Conservation (phyloP, 2,329 filamentous ascomycete genomes). For the Botryotinia globosa region DNA sequence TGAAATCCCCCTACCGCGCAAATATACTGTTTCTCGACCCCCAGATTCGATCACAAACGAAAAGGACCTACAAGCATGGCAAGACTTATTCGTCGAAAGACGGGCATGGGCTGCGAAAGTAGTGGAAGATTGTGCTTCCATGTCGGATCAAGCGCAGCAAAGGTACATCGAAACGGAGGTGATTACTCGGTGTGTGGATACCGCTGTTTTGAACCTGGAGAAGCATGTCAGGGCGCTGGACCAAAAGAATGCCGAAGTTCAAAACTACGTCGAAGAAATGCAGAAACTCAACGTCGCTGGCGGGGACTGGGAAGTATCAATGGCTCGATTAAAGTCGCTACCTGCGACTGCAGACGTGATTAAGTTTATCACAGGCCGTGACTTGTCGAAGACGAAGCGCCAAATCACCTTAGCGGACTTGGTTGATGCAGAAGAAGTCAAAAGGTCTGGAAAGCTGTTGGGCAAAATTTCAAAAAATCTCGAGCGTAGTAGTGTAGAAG, state of each 20-base stretch:
- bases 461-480: slow-evolving; percentile 58
- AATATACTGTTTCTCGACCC: slow-evolving; percentile 59
- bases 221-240: slow-evolving; percentile 70
- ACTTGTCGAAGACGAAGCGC: slow-evolving; percentile 43
- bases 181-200: slow-evolving; percentile 76
- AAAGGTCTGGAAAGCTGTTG: slow-evolving; percentile 67
- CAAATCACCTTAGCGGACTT: slow-evolving; percentile 69
- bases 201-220: slow-evolving; percentile 82
- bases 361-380: slow-evolving; percentile 58
- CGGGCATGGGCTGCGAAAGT: slow-evolving; percentile 74
- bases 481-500: slow-evolving; percentile 54
- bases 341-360: slow-evolving; percentile 65
- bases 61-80: slow-evolving; percentile 83
- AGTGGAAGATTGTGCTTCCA: slow-evolving; percentile 64
- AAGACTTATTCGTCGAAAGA: slow-evolving; percentile 76
- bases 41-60: slow-evolving; percentile 83
- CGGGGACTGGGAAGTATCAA: slow-evolving; percentile 64
- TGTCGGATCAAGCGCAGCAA: slow-evolving; percentile 60
- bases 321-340: slow-evolving; percentile 62
- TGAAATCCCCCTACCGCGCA: slow-evolving; percentile 52
- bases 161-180: slow-evolving; percentile 71
- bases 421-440: slow-evolving; percentile 70
- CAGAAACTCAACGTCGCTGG: slow-evolving; percentile 67
- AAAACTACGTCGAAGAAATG: slow-evolving; percentile 66
- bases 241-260: slow-evolving; percentile 67